Conservation (phyloP, 164 flowering plant genomes). For the Protea cynaroides region DNA sequence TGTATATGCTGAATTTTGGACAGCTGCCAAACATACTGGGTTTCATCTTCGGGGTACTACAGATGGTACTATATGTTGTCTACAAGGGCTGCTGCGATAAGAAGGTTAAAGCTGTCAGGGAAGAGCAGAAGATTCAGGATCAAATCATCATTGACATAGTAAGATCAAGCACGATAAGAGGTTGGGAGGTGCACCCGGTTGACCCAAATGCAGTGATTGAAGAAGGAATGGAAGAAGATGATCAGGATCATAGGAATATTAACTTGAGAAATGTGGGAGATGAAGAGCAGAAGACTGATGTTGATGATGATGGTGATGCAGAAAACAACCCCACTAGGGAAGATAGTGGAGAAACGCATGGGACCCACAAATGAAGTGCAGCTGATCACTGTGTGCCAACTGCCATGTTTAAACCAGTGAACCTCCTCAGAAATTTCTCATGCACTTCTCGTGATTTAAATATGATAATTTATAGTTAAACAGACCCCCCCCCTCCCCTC, state of each 20-base stretch:
- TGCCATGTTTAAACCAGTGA: too few species aligned
- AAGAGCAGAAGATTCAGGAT: conserved; percentile 12
- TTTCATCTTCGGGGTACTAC: conserved; percentile 49
- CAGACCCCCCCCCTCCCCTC: too few species aligned
- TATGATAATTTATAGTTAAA: too few species aligned
- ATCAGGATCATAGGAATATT: too few species aligned
- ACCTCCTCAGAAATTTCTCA: too few species aligned
- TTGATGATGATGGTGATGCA: background rate
- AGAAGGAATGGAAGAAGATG: too few species aligned
- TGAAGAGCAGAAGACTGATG: too few species aligned
- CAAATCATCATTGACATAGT: conserved; percentile 16
- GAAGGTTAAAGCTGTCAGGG: too few species aligned
- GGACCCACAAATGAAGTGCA: conserved; percentile 5
- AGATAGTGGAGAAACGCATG: conserved; percentile 2
- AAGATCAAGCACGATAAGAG: conserved; percentile 13
- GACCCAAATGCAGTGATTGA: background rate
- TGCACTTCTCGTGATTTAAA: too few species aligned
- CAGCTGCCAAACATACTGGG: conserved; percentile 66
- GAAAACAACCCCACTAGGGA: too few species aligned
- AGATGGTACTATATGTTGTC: conserved; percentile 51
- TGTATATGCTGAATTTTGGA: background rate
- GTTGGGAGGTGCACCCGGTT: conserved; percentile 22
- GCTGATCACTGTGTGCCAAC: conserved; percentile 1
- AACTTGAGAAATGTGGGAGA: too few species aligned
- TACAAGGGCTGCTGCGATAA: conserved; percentile 29